Percentiles rank a stretch among this genome's conserved stretches.
Conservation (phyloP, 1,284 basidiomycete species). For the Cryptococcus neoformans region DNA sequence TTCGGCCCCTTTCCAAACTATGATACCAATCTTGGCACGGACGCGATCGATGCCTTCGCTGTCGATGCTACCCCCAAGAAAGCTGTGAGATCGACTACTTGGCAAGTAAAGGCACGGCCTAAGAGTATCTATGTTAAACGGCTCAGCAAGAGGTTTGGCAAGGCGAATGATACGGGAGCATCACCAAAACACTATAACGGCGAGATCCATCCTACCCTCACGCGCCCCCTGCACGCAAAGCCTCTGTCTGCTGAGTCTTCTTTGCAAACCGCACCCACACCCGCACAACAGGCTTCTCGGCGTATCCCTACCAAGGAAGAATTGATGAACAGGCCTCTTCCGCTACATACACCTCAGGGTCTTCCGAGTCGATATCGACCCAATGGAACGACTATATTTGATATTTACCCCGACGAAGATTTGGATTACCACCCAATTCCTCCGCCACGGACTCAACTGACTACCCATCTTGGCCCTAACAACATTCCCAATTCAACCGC, state of each 20-base stretch:
- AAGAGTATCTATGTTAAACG: neutral
- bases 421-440: conserved; percentile 1
- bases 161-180: no score
- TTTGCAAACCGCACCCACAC: no score
- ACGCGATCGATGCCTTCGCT: neutral
- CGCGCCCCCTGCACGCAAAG: no score
- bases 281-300: neutral
- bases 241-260: no score
- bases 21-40: neutral
- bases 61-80: neutral
- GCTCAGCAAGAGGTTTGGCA: neutral
- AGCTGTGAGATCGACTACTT: neutral
- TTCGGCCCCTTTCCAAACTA: neutral
- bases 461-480: neutral
- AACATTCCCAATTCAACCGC: neutral
- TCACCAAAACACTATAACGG: no score
- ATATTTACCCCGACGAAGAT: conserved; percentile 3
- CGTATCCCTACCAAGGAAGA: neutral
- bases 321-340: neutral
- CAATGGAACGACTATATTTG: conserved; percentile 1
- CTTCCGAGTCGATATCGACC: conserved; percentile 2
- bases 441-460: neutral
- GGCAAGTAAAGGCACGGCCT: neutral
- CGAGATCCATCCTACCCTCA: no score
- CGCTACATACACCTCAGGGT: neutral